These are phyloP conservation scores for Naumovozyma castellii DNA, from an alignment of 805 yeast genomes.

Conservation along the genomic window DNA sequence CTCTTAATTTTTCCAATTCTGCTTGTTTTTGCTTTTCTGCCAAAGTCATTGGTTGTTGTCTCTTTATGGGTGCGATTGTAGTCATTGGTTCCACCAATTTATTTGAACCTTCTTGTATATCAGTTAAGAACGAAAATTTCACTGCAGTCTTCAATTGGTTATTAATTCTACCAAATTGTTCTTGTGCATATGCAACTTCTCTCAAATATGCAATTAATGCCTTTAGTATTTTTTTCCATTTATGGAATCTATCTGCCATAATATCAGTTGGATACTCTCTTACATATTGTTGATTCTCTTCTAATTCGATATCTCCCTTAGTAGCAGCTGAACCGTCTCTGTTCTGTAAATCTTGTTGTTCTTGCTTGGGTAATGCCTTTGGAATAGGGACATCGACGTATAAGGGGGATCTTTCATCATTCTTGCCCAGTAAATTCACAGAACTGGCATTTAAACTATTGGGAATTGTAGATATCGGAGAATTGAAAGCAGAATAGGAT, in stretches of 20 bases:
- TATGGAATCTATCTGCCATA: constrained; percentile 64
- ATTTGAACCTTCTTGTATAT: constrained; percentile 26
- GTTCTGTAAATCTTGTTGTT: constrained; percentile 3
- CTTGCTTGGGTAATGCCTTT: constrained; percentile 12
- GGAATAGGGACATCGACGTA: constrained; percentile 30
- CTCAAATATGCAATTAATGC: constrained; percentile 60
- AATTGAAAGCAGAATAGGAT: constrained; percentile 1
- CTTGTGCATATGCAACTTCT: constrained; percentile 72
- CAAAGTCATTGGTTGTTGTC: constrained; percentile 20
- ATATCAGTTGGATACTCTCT: constrained; percentile 64
- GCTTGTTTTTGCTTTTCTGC: constrained; percentile 16
- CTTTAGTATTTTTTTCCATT: constrained; percentile 72
- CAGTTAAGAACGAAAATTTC: constrained; percentile 31
- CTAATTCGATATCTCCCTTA: constrained; percentile 10
- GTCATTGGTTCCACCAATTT: constrained; percentile 42
- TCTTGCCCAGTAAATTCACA: constrained; percentile 18
- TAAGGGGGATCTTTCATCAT: constrained; percentile 27
- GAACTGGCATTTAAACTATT: constrained; percentile 5
- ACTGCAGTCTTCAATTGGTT: constrained; percentile 66
- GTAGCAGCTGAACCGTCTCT: neutral
- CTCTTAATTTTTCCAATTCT: no score
- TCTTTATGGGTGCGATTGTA: constrained; percentile 32
- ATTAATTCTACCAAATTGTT: constrained; percentile 60
- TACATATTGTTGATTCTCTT: constrained; percentile 17
- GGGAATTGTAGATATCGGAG: constrained; percentile 1